A percentile compares a stretch with the other conserved stretches of the same genome.
These are phyloP conservation scores for Tricladium varicosporioides DNA, from an alignment of 2,329 filamentous ascomycete species.

Conservation along the genomic window DNA sequence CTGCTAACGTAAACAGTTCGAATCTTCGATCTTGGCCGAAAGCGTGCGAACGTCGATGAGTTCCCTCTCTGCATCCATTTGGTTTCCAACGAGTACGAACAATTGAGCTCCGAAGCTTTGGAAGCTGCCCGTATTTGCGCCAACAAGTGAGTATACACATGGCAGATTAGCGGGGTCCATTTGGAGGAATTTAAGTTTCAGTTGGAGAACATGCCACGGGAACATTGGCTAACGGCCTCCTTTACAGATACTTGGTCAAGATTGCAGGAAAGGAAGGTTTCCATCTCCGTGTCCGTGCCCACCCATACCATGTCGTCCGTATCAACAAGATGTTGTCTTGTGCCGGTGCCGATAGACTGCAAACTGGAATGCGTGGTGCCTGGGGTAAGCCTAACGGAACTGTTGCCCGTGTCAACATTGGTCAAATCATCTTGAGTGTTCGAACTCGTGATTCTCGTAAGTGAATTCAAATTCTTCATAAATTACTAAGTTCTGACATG, in stretches of 20 bases:
- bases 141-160: conserved; percentile 73
- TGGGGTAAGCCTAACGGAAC: conserved; percentile 99
- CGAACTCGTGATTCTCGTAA: conserved; percentile 90
- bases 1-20: conserved; percentile 58
- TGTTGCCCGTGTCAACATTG: conserved; percentile 99
- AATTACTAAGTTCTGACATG: conserved; percentile 27
- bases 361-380: conserved; percentile 99
- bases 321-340: conserved; percentile 99
- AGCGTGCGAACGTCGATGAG: conserved; percentile 98
- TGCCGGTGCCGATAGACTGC: conserved; percentile 99
- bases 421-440: conserved; percentile 97
- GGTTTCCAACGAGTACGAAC: conserved; percentile 99
- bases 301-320: conserved; percentile 99
- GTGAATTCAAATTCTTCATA: conserved; percentile 35
- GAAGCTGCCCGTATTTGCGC: conserved; percentile 99
- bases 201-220: too few species aligned
- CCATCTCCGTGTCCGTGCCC: conserved; percentile 78
- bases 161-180: neutral
- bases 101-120: conserved; percentile 98
- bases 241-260: conserved; percentile 60
- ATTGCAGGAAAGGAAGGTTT: conserved; percentile 69
- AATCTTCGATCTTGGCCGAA: conserved; percentile 98
- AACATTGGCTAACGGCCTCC: conserved; percentile 2
- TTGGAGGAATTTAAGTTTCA: neutral
- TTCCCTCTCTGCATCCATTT: conserved; percentile 99